Percentiles rank a stretch among this genome's conserved stretches.
phyloP scores from a whole-genome alignment of 2,329 filamentous ascomycete species.

The Ilyonectria destructans region DNA sequence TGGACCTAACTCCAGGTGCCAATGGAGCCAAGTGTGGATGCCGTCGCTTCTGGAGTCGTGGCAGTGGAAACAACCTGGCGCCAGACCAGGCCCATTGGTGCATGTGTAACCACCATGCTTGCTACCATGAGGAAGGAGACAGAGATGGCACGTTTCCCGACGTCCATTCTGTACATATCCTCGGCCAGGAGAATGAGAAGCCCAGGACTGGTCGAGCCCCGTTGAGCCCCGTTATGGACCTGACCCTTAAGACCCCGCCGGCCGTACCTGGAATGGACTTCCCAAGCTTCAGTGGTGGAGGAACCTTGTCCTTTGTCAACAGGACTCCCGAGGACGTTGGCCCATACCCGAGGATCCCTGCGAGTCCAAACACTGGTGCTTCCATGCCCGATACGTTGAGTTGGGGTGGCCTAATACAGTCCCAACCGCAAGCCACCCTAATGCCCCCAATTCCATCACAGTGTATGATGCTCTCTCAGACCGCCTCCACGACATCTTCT shows the following conservation, averaged over 20 bases:
- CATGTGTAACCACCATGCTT: slow-evolving; percentile 77
- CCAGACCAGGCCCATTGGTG: slow-evolving; percentile 67
- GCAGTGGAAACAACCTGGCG: slow-evolving; percentile 52
- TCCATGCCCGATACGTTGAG: slow-evolving; percentile 70
- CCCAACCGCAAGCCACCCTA: slow-evolving; percentile 55
- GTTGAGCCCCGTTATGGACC: slow-evolving; percentile 68
- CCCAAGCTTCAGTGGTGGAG: slow-evolving; percentile 53
- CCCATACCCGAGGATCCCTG: slow-evolving; percentile 31
- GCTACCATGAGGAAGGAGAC: slow-evolving; percentile 69
- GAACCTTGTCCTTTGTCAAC: slow-evolving; percentile 55
- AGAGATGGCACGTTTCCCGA: slow-evolving; percentile 46
- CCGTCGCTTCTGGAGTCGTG: slow-evolving; percentile 73
- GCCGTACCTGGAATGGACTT: slow-evolving; percentile 60
- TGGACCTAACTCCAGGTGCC: slow-evolving; percentile 68
- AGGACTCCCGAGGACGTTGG: slow-evolving; percentile 49
- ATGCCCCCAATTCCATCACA: slow-evolving; percentile 67
- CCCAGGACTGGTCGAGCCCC: slow-evolving; percentile 66
- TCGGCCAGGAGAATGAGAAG: slow-evolving; percentile 69
- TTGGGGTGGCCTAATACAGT: slow-evolving; percentile 64
- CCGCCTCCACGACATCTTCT: slow-evolving; percentile 68
- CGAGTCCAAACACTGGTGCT: slow-evolving; percentile 43
- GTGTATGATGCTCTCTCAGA: slow-evolving; percentile 67
- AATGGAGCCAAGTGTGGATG: slow-evolving; percentile 72
- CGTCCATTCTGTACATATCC: slow-evolving; percentile 38
- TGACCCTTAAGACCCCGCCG: slow-evolving; percentile 60